phyloP scores from a whole-genome alignment of 495 filamentous ascomycete species.

The Acidomyces sp. region DNA sequence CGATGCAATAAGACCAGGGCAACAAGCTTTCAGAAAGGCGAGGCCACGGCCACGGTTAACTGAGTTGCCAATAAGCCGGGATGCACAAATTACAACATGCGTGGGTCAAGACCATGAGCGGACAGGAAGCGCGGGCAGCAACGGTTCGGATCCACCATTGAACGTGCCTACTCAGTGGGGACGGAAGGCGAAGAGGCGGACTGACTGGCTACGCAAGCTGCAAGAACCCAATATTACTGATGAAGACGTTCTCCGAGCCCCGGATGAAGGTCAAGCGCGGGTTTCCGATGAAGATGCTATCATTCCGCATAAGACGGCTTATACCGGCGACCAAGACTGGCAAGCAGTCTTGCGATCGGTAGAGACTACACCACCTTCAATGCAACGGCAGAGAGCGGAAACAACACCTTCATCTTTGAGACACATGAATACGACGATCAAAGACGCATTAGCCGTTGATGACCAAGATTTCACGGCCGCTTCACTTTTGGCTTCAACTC shows the following conservation, averaged over 20 bases:
- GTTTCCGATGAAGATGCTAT: conserved; percentile 20
- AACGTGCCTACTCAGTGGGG: conserved; percentile 49
- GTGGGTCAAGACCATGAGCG: conserved; percentile 6
- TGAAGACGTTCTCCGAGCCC: conserved; percentile 11
- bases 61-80: conserved; percentile 1
- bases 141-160: conserved; percentile 36
- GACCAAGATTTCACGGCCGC: conserved; percentile 48
- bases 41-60: conserved; percentile 17
- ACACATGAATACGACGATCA: conserved; percentile 14
- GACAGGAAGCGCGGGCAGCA: conserved; percentile 24
- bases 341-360: conserved; percentile 32
- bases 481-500: conserved; percentile 51
- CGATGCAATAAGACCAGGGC: conserved; percentile 18
- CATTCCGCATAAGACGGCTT: conserved; percentile 10
- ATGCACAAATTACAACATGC: conserved; percentile 1
- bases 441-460: background rate
- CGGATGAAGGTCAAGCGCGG: conserved; percentile 19
- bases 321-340: conserved; percentile 24
- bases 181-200: conserved; percentile 35
- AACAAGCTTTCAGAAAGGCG: conserved; percentile 28
- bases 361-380: conserved; percentile 31
- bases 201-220: conserved; percentile 41
- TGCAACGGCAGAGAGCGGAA: conserved; percentile 7
- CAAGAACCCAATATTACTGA: conserved; percentile 19
- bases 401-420: conserved; percentile 8